Evolutionary conservation across 2,329 filamentous ascomycete genomes (phyloP), one percentile per base, ranked within the genome.

Genomic region (Botryotinia calthae): DNA sequence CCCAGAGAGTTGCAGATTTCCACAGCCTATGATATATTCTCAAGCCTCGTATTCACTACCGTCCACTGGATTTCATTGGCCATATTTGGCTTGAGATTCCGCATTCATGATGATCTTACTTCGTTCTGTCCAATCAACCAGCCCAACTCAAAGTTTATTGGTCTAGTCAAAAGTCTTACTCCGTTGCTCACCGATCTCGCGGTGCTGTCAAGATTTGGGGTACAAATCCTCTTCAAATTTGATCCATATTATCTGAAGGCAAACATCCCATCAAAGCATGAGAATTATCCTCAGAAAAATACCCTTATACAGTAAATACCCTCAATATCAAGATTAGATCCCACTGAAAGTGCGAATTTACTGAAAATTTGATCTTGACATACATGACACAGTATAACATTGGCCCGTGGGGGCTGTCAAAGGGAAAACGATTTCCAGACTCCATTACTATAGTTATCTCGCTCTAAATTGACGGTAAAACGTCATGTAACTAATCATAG

Each of bases 401-500:
- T 54, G 14, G 12, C 12, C 2, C 14, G 16, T n/a, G 6, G 7
- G n/a, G 51, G 5, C 51, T 16, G 14, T 54, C n/a, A 28, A 16
- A n/a, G 7, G 14, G 0, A 54, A 18, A 54, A 54, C 0, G 3
- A 0, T 7, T 16, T 3, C 25, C 14, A 28, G n/a, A 25, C n/a
- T 25, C 1, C 14, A 28, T 48, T 2, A 22, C 51, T 28, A 54
- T 8, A n/a, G 3, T 7, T 4, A 54, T 54, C 25, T 28, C 51
- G 2, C 28, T 54, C n/a, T 28, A 7, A n/a, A 12, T 18, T 7
- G 25, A 14, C 25, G 25, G 25, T 16, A 28, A 28, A 54, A 16
- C 2, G 12, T 14, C 28, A 6, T 16, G 16, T 44, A 44, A 16
- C 10, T 44, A 5, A 18, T 28, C n/a, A 56, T 7, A 28, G n/a